A percentile compares a stretch with the other conserved stretches of the same genome.
Conservation (phyloP, 495 filamentous ascomycete genomes). For the Tuber indicum region DNA sequence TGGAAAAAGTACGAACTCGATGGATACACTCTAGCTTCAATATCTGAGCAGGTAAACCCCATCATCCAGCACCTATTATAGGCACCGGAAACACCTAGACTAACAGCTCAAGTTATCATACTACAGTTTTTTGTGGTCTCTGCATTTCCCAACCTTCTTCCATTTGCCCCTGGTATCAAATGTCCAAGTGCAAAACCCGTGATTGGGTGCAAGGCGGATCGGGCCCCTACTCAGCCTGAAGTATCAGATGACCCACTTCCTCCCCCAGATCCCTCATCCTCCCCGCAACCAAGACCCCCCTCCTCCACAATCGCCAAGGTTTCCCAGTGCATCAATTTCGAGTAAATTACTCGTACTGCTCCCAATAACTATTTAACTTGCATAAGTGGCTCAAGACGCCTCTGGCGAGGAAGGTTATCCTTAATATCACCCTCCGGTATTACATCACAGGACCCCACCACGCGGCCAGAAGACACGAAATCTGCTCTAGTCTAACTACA, state of each 20-base stretch:
- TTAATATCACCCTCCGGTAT: background rate
- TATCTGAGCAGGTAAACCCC: background rate
- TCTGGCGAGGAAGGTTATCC: background rate
- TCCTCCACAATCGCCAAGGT: background rate
- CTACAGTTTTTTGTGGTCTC: background rate
- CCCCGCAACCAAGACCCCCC: constrained; percentile 6
- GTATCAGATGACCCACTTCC: constrained; percentile 20
- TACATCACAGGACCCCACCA: background rate
- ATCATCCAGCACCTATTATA: background rate
- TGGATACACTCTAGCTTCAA: background rate
- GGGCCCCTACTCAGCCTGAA: constrained; percentile 14
- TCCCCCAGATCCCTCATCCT: background rate
- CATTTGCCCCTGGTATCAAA: constrained; percentile 16
- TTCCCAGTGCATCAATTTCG: constrained; percentile 6
- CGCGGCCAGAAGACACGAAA: background rate
- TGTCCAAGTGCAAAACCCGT: constrained; percentile 28
- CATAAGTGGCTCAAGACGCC: constrained; percentile 4
- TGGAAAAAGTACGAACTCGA: background rate
- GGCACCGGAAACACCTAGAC: background rate
- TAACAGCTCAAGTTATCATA: background rate
- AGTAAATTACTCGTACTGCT: too few relatives aligned
- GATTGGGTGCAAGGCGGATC: constrained; percentile 3
- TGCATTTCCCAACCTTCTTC: constrained; percentile 39
- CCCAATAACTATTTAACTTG: constrained; percentile 7
- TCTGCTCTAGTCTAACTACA: constrained; percentile 11